Evolutionary conservation across 345 rosid species (phyloP), one percentile per base, ranked within the genome.

Genomic region (Lepidium didymum): DNA sequence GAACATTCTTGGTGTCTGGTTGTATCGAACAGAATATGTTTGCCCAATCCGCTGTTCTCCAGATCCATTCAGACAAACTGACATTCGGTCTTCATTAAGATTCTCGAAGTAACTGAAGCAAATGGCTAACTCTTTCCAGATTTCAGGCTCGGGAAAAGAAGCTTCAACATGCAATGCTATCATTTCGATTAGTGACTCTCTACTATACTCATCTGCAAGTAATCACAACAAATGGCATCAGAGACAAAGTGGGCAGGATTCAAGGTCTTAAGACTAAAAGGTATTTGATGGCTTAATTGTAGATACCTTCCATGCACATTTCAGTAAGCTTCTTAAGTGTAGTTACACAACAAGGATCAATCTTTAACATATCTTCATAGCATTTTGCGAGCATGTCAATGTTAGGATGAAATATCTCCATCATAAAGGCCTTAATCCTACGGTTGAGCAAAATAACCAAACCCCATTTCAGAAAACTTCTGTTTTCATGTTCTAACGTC

Each of bases 101-200:
- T 72, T 49, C 11, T 52, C 70, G 57, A 90, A 79, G 72, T 72
- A 31, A 54, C 75, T 73, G 74, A 89, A 87, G 72, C 97, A 90
- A 55, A 60, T 56, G 14, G 94, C 94, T 36, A 93, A 79, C 77
- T 87, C 96, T 81, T 75, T 85, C 94, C 97, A 90, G 50, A 75
- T 73, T 34, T 69, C 49, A 12, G 63, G 58, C 8, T 75, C 82
- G 0, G 81, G 85, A 68, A 47, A 76, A 15, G 80, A 74, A 64
- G 87, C 90, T 72, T 90, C 96, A 77, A 90, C 71, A 79, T 93
- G 96, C 83, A 87, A 72, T 57, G 92, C 91, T 77, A 87, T 84
- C 94, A 88, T 87, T 79, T 86, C 91, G 59, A 84, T 8, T 14
- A 90, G 74, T 6, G 88, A 80, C 65, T 75, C 85, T 33, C 74